Evolutionary conservation across 495 filamentous ascomycete species (phyloP).

Genomic region (Collariella sp.): DNA sequence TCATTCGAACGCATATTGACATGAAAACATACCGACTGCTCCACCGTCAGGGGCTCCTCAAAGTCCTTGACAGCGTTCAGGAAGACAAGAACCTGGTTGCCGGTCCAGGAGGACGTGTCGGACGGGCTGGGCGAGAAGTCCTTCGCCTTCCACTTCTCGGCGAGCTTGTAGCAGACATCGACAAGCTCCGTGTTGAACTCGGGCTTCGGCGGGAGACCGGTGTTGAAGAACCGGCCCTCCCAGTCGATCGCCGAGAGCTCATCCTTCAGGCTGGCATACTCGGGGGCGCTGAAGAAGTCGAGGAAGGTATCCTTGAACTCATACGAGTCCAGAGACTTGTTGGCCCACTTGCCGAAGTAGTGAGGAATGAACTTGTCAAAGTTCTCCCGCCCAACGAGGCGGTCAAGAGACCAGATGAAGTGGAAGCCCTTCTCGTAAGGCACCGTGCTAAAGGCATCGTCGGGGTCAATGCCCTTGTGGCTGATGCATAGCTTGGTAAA

Average conservation of each 20-base stretch:
- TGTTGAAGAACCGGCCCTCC: conserved; percentile 76
- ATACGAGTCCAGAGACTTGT: conserved; percentile 78
- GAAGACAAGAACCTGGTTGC: conserved; percentile 86
- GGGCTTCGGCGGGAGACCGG: conserved; percentile 83
- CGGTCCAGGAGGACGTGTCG: conserved; percentile 65
- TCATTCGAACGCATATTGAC: background rate
- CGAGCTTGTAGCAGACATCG: conserved; percentile 73
- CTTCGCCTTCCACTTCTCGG: conserved; percentile 63
- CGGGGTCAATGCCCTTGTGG: conserved; percentile 83
- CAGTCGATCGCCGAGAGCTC: conserved; percentile 67
- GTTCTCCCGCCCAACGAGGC: conserved; percentile 70
- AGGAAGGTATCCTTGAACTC: conserved; percentile 86
- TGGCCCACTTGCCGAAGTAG: conserved; percentile 76
- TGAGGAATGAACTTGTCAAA: conserved; percentile 93
- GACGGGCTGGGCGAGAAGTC: conserved; percentile 55
- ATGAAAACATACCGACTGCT: conserved; percentile 39
- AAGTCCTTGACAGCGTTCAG: conserved; percentile 66
- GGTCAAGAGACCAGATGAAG: conserved; percentile 72
- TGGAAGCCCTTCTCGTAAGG: conserved; percentile 64
- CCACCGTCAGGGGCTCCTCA: conserved; percentile 48
- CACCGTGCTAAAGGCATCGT: conserved; percentile 85
- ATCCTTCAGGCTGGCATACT: conserved; percentile 52
- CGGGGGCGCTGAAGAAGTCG: conserved; percentile 68
- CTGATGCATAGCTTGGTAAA: conserved; percentile 86
- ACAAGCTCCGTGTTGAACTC: conserved; percentile 82